Evolutionary conservation across 331 rosid species (phyloP).

Genomic region (Saraca asoca): DNA sequence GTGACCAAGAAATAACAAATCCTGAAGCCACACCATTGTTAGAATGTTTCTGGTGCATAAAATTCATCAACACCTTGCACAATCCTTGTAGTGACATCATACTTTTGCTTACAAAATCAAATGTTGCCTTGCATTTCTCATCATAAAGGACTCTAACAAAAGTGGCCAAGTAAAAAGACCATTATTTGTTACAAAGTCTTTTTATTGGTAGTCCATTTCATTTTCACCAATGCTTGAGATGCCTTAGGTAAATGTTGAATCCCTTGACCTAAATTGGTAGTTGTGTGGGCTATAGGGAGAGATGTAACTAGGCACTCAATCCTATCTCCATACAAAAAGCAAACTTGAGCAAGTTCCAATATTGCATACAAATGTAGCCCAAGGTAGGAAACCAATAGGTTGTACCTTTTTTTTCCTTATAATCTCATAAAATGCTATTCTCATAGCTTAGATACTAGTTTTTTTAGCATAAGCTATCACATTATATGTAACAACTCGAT

Average conservation of each 20-base stretch:
- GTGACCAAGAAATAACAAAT: constrained; percentile 94
- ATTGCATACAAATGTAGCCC: constrained; percentile 75
- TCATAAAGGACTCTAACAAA: constrained; percentile 97
- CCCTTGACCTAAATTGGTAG: constrained; percentile 80
- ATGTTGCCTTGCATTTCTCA: constrained; percentile 99
- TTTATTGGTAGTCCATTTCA: constrained; percentile 93
- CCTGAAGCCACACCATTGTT: constrained; percentile 83
- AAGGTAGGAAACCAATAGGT: constrained; percentile 66
- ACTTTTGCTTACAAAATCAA: constrained; percentile 99
- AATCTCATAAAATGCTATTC: constrained; percentile 78
- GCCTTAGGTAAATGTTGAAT: constrained; percentile 58
- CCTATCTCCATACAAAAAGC: constrained; percentile 67
- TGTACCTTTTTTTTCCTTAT: constrained; percentile 58
- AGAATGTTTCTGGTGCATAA: constrained; percentile 87
- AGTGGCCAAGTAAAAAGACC: constrained; percentile 93
- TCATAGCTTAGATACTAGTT: constrained; percentile 78
- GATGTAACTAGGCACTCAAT: constrained; percentile 83
- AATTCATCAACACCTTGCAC: constrained; percentile 89
- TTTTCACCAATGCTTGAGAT: constrained; percentile 81
- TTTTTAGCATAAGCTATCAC: constrained; percentile 73
- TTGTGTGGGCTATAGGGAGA: constrained; percentile 73
- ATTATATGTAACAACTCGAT: constrained; percentile 63
- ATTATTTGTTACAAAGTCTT: constrained; percentile 99
- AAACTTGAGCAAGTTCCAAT: constrained; percentile 65
- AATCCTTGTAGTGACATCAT: constrained; percentile 98